A percentile compares a stretch with the other conserved stretches of the same genome.
phyloP scores from a whole-genome alignment of 176 grass and related monocot species.

The Aegilops bicornis region DNA sequence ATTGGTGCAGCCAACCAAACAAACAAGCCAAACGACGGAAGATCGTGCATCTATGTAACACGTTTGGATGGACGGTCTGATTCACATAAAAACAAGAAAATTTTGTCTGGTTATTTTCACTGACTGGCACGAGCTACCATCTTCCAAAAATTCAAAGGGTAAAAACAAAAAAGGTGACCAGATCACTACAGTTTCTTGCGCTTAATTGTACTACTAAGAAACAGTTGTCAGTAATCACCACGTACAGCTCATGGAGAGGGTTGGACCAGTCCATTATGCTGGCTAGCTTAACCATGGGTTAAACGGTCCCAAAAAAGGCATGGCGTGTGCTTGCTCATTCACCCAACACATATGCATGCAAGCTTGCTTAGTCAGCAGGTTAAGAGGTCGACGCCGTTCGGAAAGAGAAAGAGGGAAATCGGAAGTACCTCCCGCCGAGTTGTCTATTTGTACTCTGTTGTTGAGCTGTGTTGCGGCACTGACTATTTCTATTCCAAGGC shows the following conservation, averaged over 20 bases:
- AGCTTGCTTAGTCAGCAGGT: neutral
- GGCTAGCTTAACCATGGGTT: neutral
- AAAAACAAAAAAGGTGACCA: neutral
- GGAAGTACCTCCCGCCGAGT: neutral
- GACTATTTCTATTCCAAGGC: no score
- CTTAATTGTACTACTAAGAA: neutral
- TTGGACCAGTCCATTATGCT: constrained; percentile 30
- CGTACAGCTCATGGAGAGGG: neutral
- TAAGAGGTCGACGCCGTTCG: neutral
- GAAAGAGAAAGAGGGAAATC: neutral
- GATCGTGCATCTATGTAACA: neutral
- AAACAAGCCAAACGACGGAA: neutral
- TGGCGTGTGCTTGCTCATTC: neutral
- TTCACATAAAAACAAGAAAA: neutral
- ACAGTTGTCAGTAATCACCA: no score
- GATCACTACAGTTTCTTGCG: no score
- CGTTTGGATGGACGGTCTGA: neutral
- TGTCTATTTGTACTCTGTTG: neutral
- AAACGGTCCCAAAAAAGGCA: constrained; percentile 28
- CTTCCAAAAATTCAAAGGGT: neutral
- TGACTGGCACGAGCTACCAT: neutral
- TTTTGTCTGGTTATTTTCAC: neutral
- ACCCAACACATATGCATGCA: constrained; percentile 32
- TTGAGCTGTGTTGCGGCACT: neutral
- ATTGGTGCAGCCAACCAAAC: neutral